Evolutionary conservation across 306 rosid genomes (phyloP), one percentile per base, ranked within the genome.

Genomic region (Rubus parviflorus): DNA sequence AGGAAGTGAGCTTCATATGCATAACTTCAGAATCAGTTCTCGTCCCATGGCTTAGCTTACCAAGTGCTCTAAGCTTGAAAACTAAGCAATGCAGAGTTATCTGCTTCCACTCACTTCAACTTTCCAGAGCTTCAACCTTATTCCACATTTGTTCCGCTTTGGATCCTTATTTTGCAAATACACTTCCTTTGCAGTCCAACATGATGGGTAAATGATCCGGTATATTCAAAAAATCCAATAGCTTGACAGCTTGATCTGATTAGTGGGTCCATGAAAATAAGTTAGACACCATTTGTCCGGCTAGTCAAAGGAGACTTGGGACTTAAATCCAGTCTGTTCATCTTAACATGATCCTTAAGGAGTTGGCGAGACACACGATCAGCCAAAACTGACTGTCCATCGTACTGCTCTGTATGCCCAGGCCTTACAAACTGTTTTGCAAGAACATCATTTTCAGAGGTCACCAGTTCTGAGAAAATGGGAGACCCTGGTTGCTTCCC

Each of bases 361-460:
- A 95, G 91, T 88, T 90, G 96, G 68, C 88, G 88, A 42, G 92
- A 89, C 69, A 95, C 97, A 6, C 97, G 92, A 87, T 88, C 97
- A 4, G 99, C 99, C 88, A 95, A 86, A 78, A 92, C 91, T 13
- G 91, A 86, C 74, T 95, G 97, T 81, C 90, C 94, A 80, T 95
- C 92, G 64, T 90, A 89, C 19, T 70, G 70, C 67, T 90, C 94
- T 2, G 81, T 81, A 37, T 72, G 82, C 56, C 76, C 85, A 78
- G 81, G 77, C 80, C 93, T 86, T 40, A 83, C 77, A 47, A 73
- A 82, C 77, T 88, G 96, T 80, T 84, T 86, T 70, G 85, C 90
- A 74, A 70, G 80, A 78, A 88, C 79, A 82, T 89, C 95, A 66
- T 82, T 90, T 66, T 95, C 97, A 61, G 78, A 45, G 47, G 88